Percentiles rank a stretch among this genome's conserved stretches.
Conservation (phyloP, 2,329 filamentous ascomycete species). For the Colletotrichum acutatum region DNA sequence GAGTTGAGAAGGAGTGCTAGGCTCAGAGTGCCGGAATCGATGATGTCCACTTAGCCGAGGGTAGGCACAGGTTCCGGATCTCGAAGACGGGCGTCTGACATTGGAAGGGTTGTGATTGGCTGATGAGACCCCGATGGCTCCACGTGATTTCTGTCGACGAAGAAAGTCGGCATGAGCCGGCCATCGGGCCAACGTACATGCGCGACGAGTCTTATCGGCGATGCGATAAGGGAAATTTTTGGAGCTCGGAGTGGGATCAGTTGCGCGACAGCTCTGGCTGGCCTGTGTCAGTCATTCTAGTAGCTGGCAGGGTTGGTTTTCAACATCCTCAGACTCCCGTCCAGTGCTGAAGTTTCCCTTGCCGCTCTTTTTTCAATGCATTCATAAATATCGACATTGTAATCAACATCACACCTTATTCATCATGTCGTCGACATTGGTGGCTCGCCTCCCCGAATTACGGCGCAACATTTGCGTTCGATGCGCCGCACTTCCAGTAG, state of each 20-base stretch:
- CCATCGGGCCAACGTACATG: constrained; percentile 17
- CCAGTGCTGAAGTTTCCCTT: neutral
- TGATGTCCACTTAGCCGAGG: constrained; percentile 59
- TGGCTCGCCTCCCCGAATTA: constrained; percentile 23
- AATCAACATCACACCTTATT: neutral
- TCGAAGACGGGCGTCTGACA: constrained; percentile 41
- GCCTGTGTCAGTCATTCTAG: constrained; percentile 4
- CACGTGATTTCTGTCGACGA: constrained; percentile 30
- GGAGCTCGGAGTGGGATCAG: constrained; percentile 9
- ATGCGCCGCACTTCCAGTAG: constrained; percentile 22
- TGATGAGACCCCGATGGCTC: constrained; percentile 28
- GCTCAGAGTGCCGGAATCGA: constrained; percentile 34
- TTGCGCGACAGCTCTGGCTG: constrained; percentile 2
- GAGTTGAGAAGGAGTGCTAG: constrained; percentile 31
- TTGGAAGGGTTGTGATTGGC: constrained; percentile 58
- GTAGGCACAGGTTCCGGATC: constrained; percentile 39
- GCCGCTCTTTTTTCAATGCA: constrained; percentile 21
- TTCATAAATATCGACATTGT: neutral
- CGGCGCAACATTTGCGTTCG: constrained; percentile 28
- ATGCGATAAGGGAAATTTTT: constrained; percentile 35
- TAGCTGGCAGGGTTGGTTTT: constrained; percentile 1
- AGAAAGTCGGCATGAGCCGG: neutral
- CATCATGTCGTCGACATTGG: constrained; percentile 32
- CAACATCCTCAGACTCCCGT: neutral
- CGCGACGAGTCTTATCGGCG: constrained; percentile 7